A percentile compares a stretch with the other conserved stretches of the same genome.
These are phyloP conservation scores for Citrus maxima DNA, from an alignment of 345 rosid genomes.

Conservation along the genomic window DNA sequence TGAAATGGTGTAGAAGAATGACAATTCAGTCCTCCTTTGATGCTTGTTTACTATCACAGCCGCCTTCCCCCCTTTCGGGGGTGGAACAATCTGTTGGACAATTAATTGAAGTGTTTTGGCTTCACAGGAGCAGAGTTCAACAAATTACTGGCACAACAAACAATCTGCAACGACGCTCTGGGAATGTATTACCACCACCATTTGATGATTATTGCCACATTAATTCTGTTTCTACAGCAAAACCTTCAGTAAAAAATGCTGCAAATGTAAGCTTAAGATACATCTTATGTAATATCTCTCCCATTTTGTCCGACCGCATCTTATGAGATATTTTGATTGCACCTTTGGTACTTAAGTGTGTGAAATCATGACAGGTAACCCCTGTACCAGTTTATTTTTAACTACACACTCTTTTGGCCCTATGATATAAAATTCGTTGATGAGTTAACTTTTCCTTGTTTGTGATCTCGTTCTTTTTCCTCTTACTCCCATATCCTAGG, in stretches of 20 bases:
- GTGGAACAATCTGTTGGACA: slow-evolving; percentile 5
- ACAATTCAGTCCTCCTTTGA: too few species aligned
- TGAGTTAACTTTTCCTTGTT: background rate
- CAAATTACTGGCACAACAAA: slow-evolving; percentile 66
- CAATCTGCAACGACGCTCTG: slow-evolving; percentile 49
- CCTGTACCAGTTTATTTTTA: background rate
- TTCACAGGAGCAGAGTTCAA: slow-evolving; percentile 73
- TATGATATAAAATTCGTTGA: background rate
- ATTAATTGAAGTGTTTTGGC: slow-evolving; percentile 26
- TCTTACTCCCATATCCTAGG: background rate
- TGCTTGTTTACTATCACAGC: too few species aligned
- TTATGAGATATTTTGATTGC: background rate
- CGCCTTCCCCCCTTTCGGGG: too few species aligned
- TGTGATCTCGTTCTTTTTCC: background rate
- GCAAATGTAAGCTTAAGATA: slow-evolving; percentile 50
- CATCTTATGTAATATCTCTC: background rate
- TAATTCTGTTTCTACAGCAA: slow-evolving; percentile 43
- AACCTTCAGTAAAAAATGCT: slow-evolving; percentile 43
- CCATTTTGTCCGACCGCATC: too few species aligned
- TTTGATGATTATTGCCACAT: slow-evolving; percentile 53
- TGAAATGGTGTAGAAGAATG: too few species aligned
- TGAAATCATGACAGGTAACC: background rate
- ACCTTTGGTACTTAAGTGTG: background rate
- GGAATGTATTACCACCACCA: slow-evolving; percentile 78
- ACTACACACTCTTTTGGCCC: background rate